Evolutionary conservation across 2,329 filamentous ascomycete genomes (phyloP).

Genomic region (Hymenoscyphus fraxineus): DNA sequence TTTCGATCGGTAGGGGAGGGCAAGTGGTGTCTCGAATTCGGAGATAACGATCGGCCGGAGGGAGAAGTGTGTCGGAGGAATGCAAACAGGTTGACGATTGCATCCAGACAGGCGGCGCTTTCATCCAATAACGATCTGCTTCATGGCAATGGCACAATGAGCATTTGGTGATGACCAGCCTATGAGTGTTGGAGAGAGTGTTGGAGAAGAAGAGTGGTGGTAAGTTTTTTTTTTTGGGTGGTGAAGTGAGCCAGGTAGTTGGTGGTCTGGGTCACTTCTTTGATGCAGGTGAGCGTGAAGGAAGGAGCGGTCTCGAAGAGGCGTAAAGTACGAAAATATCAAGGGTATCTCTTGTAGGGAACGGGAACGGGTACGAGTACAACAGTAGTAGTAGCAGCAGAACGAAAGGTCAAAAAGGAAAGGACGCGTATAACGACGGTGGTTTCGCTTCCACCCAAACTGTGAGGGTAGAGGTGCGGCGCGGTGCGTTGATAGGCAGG

Average conservation of each 20-base stretch:
- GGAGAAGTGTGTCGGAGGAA: slow-evolving; percentile 13
- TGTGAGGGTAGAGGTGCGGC: neutral
- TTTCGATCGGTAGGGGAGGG: neutral
- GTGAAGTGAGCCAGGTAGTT: neutral
- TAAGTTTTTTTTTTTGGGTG: no score
- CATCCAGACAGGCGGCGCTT: slow-evolving; percentile 17
- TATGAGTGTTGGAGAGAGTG: neutral
- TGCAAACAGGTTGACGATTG: slow-evolving; percentile 28
- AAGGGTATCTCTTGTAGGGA: neutral
- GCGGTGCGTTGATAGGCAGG: neutral
- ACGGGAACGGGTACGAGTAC: neutral
- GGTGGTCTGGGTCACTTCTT: no score
- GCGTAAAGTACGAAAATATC: neutral
- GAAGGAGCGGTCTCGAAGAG: neutral
- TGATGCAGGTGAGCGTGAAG: neutral
- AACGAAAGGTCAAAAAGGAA: neutral
- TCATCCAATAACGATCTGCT: slow-evolving; percentile 3
- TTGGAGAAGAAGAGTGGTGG: neutral
- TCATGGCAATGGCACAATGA: slow-evolving; percentile 4
- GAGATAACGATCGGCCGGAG: slow-evolving; percentile 15
- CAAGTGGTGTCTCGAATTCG: slow-evolving; percentile 10
- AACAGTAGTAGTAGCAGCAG: neutral
- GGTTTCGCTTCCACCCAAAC: neutral
- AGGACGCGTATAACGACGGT: slow-evolving; percentile 5
- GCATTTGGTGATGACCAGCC: neutral